Conservation (phyloP, 2,329 filamentous ascomycete genomes). For the Trichoderma sp. region DNA sequence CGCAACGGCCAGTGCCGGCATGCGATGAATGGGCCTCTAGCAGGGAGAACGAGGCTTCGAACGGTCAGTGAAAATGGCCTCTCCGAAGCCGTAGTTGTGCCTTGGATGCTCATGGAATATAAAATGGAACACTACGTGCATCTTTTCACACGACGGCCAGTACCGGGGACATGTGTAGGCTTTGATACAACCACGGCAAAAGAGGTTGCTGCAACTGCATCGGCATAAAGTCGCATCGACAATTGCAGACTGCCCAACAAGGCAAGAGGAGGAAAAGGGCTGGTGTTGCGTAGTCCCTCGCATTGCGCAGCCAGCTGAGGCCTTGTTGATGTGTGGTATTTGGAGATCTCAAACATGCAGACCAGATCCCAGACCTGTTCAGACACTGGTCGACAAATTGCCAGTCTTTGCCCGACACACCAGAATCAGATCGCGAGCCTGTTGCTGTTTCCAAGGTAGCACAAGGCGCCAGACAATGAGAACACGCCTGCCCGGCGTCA, state of each 20-base stretch:
- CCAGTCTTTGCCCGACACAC: not conserved
- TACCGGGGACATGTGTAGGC: no score
- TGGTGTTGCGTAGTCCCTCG: not conserved
- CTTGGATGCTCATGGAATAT: not conserved
- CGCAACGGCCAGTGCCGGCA: constrained; percentile 8
- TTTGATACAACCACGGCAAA: not conserved
- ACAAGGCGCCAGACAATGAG: constrained; percentile 15
- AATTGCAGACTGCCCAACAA: not conserved
- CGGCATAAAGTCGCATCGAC: not conserved
- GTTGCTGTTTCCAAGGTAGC: not conserved
- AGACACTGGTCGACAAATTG: not conserved
- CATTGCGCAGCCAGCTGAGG: constrained; percentile 1
- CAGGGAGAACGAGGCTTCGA: not conserved
- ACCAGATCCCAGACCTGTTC: constrained; percentile 7
- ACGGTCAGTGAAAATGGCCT: not conserved
- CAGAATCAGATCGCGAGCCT: not conserved
- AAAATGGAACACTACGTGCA: not conserved
- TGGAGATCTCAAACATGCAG: constrained; percentile 19
- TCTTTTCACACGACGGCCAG: no score
- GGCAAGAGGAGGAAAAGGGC: not conserved
- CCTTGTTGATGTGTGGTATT: not conserved
- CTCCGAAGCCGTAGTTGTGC: not conserved
- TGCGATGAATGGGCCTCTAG: not conserved
- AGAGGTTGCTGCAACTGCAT: not conserved
- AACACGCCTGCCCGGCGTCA: constrained; percentile 20